Evolutionary conservation across 768 basidiomycete species (phyloP).

Genomic region (Boletus vermiculosoides): DNA sequence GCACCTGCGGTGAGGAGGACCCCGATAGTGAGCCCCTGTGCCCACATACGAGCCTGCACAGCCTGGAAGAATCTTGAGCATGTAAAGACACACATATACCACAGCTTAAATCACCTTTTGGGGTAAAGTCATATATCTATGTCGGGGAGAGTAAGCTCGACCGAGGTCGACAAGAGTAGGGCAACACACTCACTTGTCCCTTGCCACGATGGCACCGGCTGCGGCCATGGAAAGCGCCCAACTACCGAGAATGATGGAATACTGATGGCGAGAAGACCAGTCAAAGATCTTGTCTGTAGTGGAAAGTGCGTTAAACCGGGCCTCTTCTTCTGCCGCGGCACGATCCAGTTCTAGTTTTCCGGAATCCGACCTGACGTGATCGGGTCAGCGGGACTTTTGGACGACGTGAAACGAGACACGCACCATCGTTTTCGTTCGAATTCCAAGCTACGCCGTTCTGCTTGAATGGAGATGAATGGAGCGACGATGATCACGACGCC

Average conservation of each 20-base stretch:
- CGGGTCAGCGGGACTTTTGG: neutral
- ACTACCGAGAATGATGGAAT: slow-evolving; percentile 68
- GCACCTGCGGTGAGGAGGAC: slow-evolving; percentile 69
- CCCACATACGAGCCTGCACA: slow-evolving; percentile 89
- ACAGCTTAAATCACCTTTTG: slow-evolving; percentile 23
- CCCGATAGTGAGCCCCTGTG: slow-evolving; percentile 77
- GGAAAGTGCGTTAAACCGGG: slow-evolving; percentile 50
- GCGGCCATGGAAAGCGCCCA: slow-evolving; percentile 70
- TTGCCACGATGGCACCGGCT: slow-evolving; percentile 66
- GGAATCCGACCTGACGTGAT: slow-evolving; percentile 34
- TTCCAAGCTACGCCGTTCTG: slow-evolving; percentile 64
- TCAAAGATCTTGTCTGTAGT: slow-evolving; percentile 54
- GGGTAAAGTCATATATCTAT: slow-evolving; percentile 27
- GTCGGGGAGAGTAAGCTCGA: neutral
- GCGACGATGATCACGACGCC: slow-evolving; percentile 66
- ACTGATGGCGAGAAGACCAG: slow-evolving; percentile 67
- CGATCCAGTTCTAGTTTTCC: slow-evolving; percentile 57
- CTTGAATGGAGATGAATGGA: slow-evolving; percentile 68
- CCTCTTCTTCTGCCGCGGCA: slow-evolving; percentile 32
- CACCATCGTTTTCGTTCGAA: slow-evolving; percentile 67
- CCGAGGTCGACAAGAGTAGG: too few species aligned
- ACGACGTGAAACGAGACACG: slow-evolving; percentile 14
- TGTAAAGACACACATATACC: too few species aligned
- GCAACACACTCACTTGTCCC: slow-evolving; percentile 48
- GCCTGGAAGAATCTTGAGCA: slow-evolving; percentile 45